Conservation (phyloP, 441 rosid species). For the Melastoma candidum region DNA sequence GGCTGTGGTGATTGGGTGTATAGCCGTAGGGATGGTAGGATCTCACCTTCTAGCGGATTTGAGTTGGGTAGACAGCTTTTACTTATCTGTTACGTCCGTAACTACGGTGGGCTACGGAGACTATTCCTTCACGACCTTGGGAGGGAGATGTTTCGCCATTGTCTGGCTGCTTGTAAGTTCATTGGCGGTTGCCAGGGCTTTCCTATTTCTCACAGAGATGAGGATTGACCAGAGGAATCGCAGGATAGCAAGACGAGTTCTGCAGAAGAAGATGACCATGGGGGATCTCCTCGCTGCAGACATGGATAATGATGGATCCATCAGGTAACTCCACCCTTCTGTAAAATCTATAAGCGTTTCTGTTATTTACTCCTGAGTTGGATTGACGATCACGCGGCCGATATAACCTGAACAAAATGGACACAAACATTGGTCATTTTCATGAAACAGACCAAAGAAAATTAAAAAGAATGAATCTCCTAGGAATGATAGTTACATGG, state of each 20-base stretch:
- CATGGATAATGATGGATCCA: conserved; percentile 54
- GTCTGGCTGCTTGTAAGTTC: conserved; percentile 53
- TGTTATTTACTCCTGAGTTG: no score
- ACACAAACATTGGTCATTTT: no score
- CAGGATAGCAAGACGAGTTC: conserved; percentile 48
- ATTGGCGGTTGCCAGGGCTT: conserved; percentile 56
- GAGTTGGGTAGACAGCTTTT: conserved; percentile 54
- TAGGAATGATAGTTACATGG: no score
- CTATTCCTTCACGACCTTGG: conserved; percentile 31
- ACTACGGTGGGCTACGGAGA: conserved; percentile 73
- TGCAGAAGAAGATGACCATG: conserved; percentile 51
- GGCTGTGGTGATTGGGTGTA: conserved; percentile 34
- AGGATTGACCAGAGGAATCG: conserved; percentile 55
- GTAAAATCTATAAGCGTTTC: neutral
- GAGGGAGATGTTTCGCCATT: conserved; percentile 54
- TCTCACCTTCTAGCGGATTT: conserved; percentile 35
- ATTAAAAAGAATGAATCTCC: no score
- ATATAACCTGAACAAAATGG: no score
- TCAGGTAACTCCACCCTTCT: conserved; percentile 37
- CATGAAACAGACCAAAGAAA: no score
- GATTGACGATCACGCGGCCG: no score
- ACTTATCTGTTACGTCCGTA: conserved; percentile 55
- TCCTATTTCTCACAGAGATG: conserved; percentile 44
- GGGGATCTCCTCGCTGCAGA: conserved; percentile 69
- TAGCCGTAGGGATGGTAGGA: conserved; percentile 35